These are phyloP conservation scores for Perkinsus olseni DNA, from an alignment of 169 alveolate species.

Conservation along the genomic window DNA sequence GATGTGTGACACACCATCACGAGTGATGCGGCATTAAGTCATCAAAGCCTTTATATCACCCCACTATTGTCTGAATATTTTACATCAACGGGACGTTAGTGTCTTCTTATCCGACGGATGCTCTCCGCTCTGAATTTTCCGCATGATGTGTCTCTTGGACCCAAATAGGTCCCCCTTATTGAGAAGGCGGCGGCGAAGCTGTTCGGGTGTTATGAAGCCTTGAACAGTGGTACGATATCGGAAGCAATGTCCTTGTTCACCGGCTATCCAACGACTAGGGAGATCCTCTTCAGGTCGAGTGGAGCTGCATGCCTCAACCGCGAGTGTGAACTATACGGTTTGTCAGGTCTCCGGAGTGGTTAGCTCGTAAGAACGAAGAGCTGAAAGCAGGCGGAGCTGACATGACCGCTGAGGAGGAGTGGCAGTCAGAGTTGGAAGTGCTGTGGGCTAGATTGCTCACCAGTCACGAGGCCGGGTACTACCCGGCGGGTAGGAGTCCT, in stretches of 20 bases:
- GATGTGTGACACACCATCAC: too few relatives aligned
- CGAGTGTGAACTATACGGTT: neutral
- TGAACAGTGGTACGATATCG: constrained; percentile 6
- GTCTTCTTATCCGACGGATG: too few relatives aligned
- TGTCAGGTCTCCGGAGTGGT: neutral
- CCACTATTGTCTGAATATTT: too few relatives aligned
- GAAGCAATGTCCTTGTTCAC: constrained; percentile 11
- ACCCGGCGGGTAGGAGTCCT: neutral
- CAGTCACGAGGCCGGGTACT: constrained; percentile 6
- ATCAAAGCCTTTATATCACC: too few relatives aligned
- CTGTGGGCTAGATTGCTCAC: constrained; percentile 12
- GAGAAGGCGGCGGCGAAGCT: constrained; percentile 16
- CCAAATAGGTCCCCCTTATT: neutral
- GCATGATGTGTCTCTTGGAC: neutral
- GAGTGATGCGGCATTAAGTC: too few relatives aligned
- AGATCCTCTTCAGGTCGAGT: neutral
- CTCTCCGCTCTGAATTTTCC: too few relatives aligned
- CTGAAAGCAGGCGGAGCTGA: neutral
- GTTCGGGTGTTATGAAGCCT: constrained; percentile 10
- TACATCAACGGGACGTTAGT: too few relatives aligned
- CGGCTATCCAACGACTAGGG: neutral
- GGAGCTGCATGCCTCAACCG: neutral
- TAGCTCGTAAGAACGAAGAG: neutral
- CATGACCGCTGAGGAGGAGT: neutral
- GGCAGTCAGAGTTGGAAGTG: neutral